Evolutionary conservation across 2,329 filamentous ascomycete genomes (phyloP).

Genomic region (Penicillium sumatraense): DNA sequence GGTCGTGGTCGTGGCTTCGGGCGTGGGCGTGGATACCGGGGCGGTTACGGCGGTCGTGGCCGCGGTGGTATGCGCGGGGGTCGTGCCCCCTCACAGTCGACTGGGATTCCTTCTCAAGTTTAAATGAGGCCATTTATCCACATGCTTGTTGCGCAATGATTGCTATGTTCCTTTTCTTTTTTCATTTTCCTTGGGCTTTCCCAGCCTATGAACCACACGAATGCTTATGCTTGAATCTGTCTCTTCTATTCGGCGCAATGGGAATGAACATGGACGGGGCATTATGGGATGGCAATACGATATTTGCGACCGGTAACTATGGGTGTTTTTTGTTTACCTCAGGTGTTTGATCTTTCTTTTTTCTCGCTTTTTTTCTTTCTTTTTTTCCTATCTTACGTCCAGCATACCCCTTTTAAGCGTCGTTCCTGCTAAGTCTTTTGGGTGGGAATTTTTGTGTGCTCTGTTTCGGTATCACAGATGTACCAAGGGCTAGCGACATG

Average conservation of each 20-base stretch:
- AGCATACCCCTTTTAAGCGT: conserved; percentile 30
- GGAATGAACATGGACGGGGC: conserved; percentile 28
- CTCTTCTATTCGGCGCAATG: conserved; percentile 31
- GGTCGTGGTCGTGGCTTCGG: conserved; percentile 57
- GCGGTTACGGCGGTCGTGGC: conserved; percentile 42
- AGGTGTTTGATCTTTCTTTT: conserved; percentile 15
- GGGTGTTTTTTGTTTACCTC: conserved; percentile 22
- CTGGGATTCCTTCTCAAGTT: conserved; percentile 42
- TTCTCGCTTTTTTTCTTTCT: conserved; percentile 14
- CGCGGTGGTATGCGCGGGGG: conserved; percentile 40
- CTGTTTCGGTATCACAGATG: conserved; percentile 10
- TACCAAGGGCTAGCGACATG: conserved; percentile 4
- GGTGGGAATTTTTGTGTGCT: conserved; percentile 16
- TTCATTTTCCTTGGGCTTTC: conserved; percentile 25
- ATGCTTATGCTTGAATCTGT: conserved; percentile 26
- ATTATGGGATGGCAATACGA: conserved; percentile 28
- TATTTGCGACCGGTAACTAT: conserved; percentile 24
- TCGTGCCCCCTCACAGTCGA: conserved; percentile 42
- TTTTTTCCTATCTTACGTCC: conserved; percentile 12
- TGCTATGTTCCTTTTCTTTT: conserved; percentile 18
- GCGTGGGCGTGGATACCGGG: conserved; percentile 53
- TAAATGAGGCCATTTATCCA: conserved; percentile 25
- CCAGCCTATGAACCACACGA: conserved; percentile 31
- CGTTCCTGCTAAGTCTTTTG: conserved; percentile 24
- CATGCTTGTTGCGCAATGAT: conserved; percentile 24